Conservation (phyloP, 1,284 basidiomycete genomes). For the Austroboletus novae-zelandiae region DNA sequence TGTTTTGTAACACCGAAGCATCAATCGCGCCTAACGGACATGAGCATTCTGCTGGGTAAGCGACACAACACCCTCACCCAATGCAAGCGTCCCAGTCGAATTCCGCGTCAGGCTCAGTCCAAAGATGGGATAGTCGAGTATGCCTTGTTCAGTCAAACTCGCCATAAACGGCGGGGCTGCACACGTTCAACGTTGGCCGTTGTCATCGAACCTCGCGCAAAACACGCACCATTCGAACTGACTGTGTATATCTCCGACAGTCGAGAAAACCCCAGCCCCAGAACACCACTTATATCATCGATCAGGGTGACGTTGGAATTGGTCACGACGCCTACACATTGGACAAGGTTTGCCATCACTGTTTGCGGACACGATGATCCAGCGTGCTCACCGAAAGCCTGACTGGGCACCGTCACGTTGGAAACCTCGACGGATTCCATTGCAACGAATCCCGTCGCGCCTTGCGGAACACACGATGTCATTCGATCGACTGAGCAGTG, state of each 20-base stretch:
- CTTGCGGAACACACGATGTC: slow-evolving; percentile 35
- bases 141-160: slow-evolving; percentile 57
- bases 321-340: slow-evolving; percentile 55
- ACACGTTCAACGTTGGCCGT: neutral
- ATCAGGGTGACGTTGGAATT: slow-evolving; percentile 59
- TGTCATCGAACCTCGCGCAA: neutral
- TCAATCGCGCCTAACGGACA: slow-evolving; percentile 62
- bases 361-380: slow-evolving; percentile 1
- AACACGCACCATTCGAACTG: slow-evolving; percentile 49
- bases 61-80: slow-evolving; percentile 44
- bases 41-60: neutral
- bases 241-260: slow-evolving; percentile 56
- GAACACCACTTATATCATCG: slow-evolving; percentile 64
- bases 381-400: slow-evolving; percentile 58
- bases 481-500: neutral
- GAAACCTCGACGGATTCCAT: slow-evolving; percentile 57
- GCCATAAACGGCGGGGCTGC: slow-evolving; percentile 67
- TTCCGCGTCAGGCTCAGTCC: slow-evolving; percentile 63
- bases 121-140: slow-evolving; percentile 71
- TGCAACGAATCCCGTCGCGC: slow-evolving; percentile 65
- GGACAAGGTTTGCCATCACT: neutral
- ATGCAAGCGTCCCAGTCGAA: slow-evolving; percentile 55
- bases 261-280: slow-evolving; percentile 73
- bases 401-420: slow-evolving; percentile 55
- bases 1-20: slow-evolving; percentile 58